These are phyloP conservation scores for Lepidium aucheri DNA, from an alignment of 345 rosid genomes.

Conservation along the genomic window DNA sequence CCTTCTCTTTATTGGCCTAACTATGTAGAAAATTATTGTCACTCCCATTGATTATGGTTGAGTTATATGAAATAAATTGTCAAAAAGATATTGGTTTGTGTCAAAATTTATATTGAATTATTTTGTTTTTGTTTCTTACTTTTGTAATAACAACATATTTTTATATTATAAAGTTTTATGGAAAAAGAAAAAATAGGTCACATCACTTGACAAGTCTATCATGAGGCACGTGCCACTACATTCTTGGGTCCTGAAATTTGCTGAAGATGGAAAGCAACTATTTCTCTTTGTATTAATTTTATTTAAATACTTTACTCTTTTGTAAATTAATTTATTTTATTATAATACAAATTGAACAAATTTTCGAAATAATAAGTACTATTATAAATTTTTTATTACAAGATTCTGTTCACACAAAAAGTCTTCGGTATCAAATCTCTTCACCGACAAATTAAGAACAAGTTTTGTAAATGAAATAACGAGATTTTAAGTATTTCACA, in stretches of 20 bases:
- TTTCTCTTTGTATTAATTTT: not conserved
- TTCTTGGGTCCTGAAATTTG: constrained; percentile 15
- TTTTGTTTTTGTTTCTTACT: not conserved
- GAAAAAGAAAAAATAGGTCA: constrained; percentile 9
- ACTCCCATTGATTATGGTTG: not conserved
- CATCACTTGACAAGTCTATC: constrained; percentile 29
- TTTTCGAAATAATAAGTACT: constrained; percentile 4
- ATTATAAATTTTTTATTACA: too few species aligned
- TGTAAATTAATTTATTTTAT: not conserved
- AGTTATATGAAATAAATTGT: not conserved
- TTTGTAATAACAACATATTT: not conserved
- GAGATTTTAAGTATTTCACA: not conserved
- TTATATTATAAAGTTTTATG: not conserved
- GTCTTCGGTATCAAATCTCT: not conserved
- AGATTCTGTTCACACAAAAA: constrained; percentile 23
- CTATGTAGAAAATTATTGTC: not conserved
- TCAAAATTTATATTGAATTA: not conserved
- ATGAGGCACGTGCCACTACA: constrained; percentile 26
- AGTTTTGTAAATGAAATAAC: not conserved
- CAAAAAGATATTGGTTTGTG: not conserved
- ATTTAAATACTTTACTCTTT: not conserved
- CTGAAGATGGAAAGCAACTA: constrained; percentile 14
- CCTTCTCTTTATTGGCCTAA: not conserved
- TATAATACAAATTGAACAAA: not conserved
- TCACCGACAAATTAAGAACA: not conserved